phyloP scores from a whole-genome alignment of 805 yeast genomes.

The Maudiozyma serrabonitensis region DNA sequence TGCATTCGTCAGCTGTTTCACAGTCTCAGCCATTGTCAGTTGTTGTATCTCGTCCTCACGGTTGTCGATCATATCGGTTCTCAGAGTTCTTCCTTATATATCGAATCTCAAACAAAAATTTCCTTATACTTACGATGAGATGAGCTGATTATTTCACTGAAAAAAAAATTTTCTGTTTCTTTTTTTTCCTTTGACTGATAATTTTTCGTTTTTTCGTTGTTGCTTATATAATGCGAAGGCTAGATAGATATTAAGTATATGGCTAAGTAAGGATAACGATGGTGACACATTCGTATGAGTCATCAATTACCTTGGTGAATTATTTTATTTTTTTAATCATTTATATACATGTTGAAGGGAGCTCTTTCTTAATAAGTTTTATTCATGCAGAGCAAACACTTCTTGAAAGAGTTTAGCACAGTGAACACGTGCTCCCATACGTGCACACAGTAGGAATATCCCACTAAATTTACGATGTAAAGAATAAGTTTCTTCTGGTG shows the following conservation, averaged over 20 bases:
- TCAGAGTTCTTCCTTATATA: too few species aligned
- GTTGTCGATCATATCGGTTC: too few species aligned
- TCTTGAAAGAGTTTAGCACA: conserved; percentile 69
- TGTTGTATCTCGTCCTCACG: too few species aligned
- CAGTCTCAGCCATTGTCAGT: not conserved
- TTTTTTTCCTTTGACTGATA: too few species aligned
- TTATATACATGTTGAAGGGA: too few species aligned
- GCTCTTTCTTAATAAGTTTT: conserved; percentile 1
- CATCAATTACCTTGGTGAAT: too few species aligned
- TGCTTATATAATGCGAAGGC: not conserved
- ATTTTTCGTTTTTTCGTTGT: not conserved
- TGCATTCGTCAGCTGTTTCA: not conserved
- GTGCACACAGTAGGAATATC: conserved; percentile 80
- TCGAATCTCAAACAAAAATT: too few species aligned
- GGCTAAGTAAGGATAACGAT: too few species aligned
- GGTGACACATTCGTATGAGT: too few species aligned
- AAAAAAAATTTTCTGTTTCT: too few species aligned
- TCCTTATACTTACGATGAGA: not conserved
- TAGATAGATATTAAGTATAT: too few species aligned
- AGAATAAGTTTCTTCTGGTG: conserved; percentile 98
- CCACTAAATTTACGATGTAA: conserved; percentile 93
- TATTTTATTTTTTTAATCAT: too few species aligned
- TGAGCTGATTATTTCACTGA: not conserved
- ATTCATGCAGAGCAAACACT: conserved; percentile 45
- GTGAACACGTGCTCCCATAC: conserved; percentile 73